Conservation (phyloP, 2,329 filamentous ascomycete genomes). For the Anisogramma anomala region DNA sequence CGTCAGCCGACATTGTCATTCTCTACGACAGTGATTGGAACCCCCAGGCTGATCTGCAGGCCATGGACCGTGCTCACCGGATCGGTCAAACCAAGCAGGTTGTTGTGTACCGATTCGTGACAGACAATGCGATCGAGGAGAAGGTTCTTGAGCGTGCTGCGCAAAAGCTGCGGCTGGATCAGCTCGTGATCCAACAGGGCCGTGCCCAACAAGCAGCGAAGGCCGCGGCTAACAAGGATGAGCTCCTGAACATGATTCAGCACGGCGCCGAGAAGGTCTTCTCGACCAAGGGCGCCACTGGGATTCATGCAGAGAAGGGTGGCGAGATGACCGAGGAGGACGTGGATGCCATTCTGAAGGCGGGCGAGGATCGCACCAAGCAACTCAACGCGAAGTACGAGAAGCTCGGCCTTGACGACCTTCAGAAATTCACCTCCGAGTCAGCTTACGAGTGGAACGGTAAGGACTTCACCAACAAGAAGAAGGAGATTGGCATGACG, state of each 20-base stretch:
- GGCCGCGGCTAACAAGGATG: constrained; percentile 88
- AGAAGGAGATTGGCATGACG: constrained; percentile 81
- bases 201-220: constrained; percentile 84
- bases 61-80: constrained; percentile 96
- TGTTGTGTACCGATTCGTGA: constrained; percentile 90
- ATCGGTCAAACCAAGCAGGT: constrained; percentile 99
- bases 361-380: constrained; percentile 80
- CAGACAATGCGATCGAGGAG: constrained; percentile 95
- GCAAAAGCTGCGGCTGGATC: constrained; percentile 90
- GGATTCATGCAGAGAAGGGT: constrained; percentile 45
- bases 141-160: constrained; percentile 95
- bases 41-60: constrained; percentile 93
- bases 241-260: constrained; percentile 95
- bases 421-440: constrained; percentile 96
- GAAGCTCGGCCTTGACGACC: constrained; percentile 88
- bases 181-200: constrained; percentile 95
- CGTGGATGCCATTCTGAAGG: constrained; percentile 76
- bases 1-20: constrained; percentile 86
- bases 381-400: constrained; percentile 90
- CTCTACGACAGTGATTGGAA: constrained; percentile 99
- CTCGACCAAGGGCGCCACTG: constrained; percentile 56
- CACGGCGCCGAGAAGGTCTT: constrained; percentile 96
- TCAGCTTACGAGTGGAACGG: constrained; percentile 99
- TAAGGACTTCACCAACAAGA: constrained; percentile 82
- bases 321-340: constrained; percentile 70